Evolutionary conservation across 2,329 filamentous ascomycete species (phyloP).

Genomic region (Xylaria sp.): DNA sequence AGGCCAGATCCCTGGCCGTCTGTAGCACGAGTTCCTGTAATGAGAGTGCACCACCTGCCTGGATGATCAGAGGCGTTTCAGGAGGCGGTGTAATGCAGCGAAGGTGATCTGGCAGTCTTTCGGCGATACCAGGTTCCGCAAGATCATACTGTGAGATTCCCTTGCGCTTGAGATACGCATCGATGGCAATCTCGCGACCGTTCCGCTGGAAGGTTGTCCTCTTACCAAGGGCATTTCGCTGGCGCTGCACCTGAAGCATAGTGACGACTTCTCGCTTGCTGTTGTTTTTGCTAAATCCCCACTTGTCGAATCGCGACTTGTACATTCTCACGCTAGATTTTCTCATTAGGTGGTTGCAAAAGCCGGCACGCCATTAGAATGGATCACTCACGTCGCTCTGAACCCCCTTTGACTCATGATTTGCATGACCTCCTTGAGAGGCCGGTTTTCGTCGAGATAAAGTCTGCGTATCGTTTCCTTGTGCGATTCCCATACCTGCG

Average conservation of each 20-base stretch:
- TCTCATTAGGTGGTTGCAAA: conserved; percentile 18
- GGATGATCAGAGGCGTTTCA: conserved; percentile 22
- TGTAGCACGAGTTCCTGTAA: conserved; percentile 30
- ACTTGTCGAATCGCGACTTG: conserved; percentile 51
- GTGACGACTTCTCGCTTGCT: conserved; percentile 49
- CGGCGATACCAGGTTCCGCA: conserved; percentile 26
- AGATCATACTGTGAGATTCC: conserved; percentile 50
- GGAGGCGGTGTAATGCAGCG: conserved; percentile 30
- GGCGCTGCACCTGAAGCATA: conserved; percentile 47
- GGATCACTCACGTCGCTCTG: conserved; percentile 40
- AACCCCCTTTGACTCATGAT: conserved; percentile 47
- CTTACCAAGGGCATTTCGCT: conserved; percentile 48
- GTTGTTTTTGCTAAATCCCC: conserved; percentile 52
- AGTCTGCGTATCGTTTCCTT: conserved; percentile 42
- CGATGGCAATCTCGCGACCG: conserved; percentile 46
- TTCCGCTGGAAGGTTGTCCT: conserved; percentile 49
- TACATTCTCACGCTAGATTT: conserved; percentile 47
- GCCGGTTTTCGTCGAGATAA: conserved; percentile 46
- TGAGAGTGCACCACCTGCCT: conserved; percentile 25
- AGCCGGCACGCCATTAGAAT: neutral
- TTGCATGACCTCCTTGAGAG: conserved; percentile 48
- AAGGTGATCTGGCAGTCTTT: conserved; percentile 27
- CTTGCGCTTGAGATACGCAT: conserved; percentile 49
- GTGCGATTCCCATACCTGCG: conserved; percentile 41
- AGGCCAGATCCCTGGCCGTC: conserved; percentile 27